Evolutionary conservation across 768 basidiomycete species (phyloP), one percentile per base, ranked within the genome.

Genomic region (Trametes elegans): DNA sequence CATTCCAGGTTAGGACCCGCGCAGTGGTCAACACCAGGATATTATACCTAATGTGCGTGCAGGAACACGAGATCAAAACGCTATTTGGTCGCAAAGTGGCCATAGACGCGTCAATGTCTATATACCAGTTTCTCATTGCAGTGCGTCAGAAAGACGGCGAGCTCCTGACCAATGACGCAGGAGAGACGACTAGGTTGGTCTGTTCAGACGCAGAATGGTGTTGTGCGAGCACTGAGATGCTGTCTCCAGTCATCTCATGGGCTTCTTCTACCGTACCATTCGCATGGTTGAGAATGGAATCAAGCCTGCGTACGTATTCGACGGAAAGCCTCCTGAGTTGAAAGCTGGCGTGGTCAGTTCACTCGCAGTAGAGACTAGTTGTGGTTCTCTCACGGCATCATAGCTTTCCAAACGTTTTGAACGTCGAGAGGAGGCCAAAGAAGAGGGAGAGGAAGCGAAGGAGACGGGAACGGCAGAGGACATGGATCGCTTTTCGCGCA

Each of bases 241-340:
- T n/a, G 18, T 36, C 27, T 18, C 9, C 52, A 82, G 93, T 73
- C 96, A 99, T 73, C 77, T 99, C 10, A 98, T 98, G 94, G 97
- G 97, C 0, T 89, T 98, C 71, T 99, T 99, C 75, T 98, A 98
- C 66, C 82, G 95, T 34, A 99, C 97, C 0, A 91, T 99, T 55
- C 82, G 97, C 21, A 98, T 99, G 69, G 95, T 95, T 16, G 97
- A 99, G 73, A 96, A 98, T 61, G 97, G 97, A 3, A 93, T 99
- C 68, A 99, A 99, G 66, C 95, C 96, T 0, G 88, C 88, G 29
- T 98, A 98, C 71, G 93, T 99, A 29, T 99, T 99, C 62, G 97
- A 99, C 71, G 97, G 97, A 19, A 96, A 95, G 70, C 97, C 97
- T 2, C 97, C 97, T 41, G 94, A 98, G 64, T 73, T 99, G 74